A percentile compares a stretch with the other conserved stretches of the same genome.
These are phyloP conservation scores for Starmerella bombicola DNA, from an alignment of 805 yeast species.

Conservation along the genomic window DNA sequence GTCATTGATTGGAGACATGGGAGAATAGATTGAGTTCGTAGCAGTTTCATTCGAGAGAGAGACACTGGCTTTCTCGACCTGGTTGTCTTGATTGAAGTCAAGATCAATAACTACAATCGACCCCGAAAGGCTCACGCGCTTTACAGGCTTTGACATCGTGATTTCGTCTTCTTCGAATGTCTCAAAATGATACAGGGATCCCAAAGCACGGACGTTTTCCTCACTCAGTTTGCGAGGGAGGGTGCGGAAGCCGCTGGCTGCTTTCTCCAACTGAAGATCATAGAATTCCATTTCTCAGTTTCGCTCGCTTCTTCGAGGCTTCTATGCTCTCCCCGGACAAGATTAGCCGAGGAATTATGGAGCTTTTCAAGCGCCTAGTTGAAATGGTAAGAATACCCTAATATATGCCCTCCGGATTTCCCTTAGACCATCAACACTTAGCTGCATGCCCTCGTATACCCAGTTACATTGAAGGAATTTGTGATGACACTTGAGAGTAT, in stretches of 20 bases:
- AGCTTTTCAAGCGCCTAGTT: no score
- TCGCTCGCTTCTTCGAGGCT: no score
- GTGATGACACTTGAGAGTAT: constrained; percentile 2
- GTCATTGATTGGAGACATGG: constrained; percentile 21
- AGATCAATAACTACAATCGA: constrained; percentile 30
- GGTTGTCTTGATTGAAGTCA: constrained; percentile 18
- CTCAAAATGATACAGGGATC: constrained; percentile 28
- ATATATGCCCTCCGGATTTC: no score
- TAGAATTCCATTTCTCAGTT: constrained; percentile 22
- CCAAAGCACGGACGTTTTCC: constrained; percentile 28
- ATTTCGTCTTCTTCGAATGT: constrained; percentile 28
- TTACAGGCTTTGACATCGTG: constrained; percentile 21
- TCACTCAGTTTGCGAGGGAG: constrained; percentile 30
- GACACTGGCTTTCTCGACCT: constrained; percentile 22
- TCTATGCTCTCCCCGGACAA: no score
- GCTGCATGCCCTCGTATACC: background rate
- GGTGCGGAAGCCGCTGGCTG: constrained; percentile 21
- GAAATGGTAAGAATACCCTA: no score
- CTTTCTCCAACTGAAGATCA: constrained; percentile 22
- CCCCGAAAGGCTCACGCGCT: constrained; percentile 31
- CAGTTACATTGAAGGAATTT: background rate
- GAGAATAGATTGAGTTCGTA: constrained; percentile 19
- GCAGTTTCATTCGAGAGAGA: constrained; percentile 24
- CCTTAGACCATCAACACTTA: no score
- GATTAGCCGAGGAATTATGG: no score